phyloP scores from a whole-genome alignment of 371 early-diverging fungal genomes.

The Mortierella sp. region DNA sequence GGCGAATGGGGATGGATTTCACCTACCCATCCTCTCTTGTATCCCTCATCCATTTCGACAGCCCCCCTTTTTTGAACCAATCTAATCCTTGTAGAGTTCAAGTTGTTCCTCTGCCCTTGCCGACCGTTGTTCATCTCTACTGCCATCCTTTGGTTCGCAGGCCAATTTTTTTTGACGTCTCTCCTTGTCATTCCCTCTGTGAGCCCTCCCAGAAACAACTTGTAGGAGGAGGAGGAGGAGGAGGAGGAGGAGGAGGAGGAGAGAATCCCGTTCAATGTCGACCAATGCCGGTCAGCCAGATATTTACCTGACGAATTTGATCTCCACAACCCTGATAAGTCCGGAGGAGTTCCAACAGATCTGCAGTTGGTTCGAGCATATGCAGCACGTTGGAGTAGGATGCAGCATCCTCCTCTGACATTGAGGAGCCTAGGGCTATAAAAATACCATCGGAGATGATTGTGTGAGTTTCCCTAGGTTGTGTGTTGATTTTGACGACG shows the following conservation, averaged over 20 bases:
- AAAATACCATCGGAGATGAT: background rate
- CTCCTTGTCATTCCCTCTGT: background rate
- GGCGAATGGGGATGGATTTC: background rate
- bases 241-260: background rate
- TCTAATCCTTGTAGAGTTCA: background rate
- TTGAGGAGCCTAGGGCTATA: conserved; percentile 61
- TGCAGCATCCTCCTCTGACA: conserved; percentile 65
- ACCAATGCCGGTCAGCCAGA: background rate
- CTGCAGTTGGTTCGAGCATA: conserved; percentile 63
- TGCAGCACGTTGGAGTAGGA: conserved; percentile 64
- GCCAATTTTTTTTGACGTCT: background rate
- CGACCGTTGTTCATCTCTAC: conserved; percentile 1
- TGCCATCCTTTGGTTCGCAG: background rate
- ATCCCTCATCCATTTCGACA: background rate
- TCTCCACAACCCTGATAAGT: conserved; percentile 77
- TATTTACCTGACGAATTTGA: conserved; percentile 67
- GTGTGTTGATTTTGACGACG: background rate
- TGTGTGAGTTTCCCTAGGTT: background rate
- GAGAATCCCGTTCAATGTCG: background rate
- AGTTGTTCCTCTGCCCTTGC: background rate
- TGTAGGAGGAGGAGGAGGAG: background rate
- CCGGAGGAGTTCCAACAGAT: conserved; percentile 64
- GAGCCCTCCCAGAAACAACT: background rate
- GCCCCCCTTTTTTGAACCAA: background rate
- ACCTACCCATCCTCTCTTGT: background rate